phyloP scores from a whole-genome alignment of 805 yeast species.

The Candida bentonensis region DNA sequence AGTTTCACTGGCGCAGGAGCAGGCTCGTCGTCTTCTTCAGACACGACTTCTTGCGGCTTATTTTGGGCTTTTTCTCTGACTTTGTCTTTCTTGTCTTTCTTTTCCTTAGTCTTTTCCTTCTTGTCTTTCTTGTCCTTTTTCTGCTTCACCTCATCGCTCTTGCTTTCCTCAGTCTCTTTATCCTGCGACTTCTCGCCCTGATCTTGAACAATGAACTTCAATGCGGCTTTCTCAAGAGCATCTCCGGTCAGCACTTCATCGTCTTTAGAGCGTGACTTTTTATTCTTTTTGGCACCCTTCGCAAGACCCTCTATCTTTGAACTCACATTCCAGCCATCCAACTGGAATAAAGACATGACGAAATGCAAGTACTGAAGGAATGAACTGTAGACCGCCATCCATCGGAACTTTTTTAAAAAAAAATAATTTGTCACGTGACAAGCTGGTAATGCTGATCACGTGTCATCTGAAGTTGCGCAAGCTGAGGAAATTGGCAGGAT shows the following conservation, averaged over 20 bases:
- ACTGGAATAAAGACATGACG: constrained; percentile 42
- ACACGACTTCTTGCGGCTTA: background rate
- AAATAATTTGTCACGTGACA: too few relatives aligned
- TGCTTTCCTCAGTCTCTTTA: constrained; percentile 3
- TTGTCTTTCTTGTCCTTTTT: constrained; percentile 10
- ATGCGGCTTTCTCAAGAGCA: constrained; percentile 7
- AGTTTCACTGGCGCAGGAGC: constrained; percentile 24
- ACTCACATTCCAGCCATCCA: constrained; percentile 67
- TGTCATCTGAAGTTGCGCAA: too few relatives aligned
- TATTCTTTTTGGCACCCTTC: constrained; percentile 12
- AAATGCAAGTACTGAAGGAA: too few relatives aligned
- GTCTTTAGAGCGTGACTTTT: constrained; percentile 14
- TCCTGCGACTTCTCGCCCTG: constrained; percentile 9
- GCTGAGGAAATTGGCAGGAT: too few relatives aligned
- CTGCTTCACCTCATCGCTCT: constrained; percentile 6
- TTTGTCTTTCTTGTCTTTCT: background rate
- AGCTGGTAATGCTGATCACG: too few relatives aligned
- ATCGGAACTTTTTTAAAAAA: too few relatives aligned
- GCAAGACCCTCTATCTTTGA: too few relatives aligned
- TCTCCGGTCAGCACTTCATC: constrained; percentile 14
- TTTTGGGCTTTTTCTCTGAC: background rate
- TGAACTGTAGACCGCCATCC: too few relatives aligned
- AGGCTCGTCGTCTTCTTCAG: background rate
- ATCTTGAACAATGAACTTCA: constrained; percentile 5
- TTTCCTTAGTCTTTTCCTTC: constrained; percentile 10